A percentile compares a stretch with the other conserved stretches of the same genome.
Evolutionary conservation across 306 rosid genomes (phyloP).

Genomic region (Vigna trinervia): DNA sequence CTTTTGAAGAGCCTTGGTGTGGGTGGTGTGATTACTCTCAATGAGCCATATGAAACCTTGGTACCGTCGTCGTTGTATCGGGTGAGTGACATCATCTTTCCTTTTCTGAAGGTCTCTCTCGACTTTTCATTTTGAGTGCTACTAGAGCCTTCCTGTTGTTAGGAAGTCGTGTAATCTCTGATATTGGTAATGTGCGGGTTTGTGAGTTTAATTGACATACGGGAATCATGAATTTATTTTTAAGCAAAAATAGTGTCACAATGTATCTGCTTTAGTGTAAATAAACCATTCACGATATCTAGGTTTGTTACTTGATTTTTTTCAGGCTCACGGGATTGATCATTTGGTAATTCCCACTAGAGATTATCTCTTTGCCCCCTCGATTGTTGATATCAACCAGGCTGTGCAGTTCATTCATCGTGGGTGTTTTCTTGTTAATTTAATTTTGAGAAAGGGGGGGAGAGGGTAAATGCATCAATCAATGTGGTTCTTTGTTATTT

Average conservation of each 20-base stretch:
- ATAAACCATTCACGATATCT: conserved; percentile 8
- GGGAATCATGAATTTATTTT: neutral
- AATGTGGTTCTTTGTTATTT: conserved; percentile 17
- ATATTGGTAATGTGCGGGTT: neutral
- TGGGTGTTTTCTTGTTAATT: conserved; percentile 48
- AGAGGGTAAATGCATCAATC: conserved; percentile 12
- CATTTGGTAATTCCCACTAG: conserved; percentile 94
- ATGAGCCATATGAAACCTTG: conserved; percentile 92
- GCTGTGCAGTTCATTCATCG: conserved; percentile 96
- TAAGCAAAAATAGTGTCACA: conserved; percentile 1
- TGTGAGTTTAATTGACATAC: conserved; percentile 10
- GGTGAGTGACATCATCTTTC: conserved; percentile 50
- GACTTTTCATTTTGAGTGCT: neutral
- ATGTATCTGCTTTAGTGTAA: conserved; percentile 19
- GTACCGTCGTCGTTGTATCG: conserved; percentile 79
- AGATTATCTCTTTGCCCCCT: conserved; percentile 97
- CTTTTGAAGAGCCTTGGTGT: conserved; percentile 90
- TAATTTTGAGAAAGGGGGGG: neutral
- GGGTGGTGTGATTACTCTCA: conserved; percentile 94
- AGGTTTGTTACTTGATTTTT: conserved; percentile 43
- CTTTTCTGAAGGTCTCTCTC: neutral
- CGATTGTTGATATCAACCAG: conserved; percentile 72
- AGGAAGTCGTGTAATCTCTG: conserved; percentile 30
- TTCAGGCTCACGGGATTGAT: conserved; percentile 91
- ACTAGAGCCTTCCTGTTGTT: neutral